Evolutionary conservation across 2,329 filamentous ascomycete genomes (phyloP).

Genomic region (Phialophora expanda): DNA sequence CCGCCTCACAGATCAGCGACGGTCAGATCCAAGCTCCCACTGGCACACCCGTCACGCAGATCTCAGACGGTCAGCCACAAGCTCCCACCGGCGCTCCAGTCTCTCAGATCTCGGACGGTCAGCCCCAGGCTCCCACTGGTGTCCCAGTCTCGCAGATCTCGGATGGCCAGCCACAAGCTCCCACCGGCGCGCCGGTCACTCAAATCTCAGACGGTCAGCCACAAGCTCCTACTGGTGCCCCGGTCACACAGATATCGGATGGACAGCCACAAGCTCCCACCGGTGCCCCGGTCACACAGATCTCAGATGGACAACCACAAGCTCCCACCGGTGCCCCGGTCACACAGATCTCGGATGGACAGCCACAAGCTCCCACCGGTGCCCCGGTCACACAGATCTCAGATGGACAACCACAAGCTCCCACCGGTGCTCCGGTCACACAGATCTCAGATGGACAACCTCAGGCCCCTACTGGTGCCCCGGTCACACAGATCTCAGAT

Average conservation of each 20-base stretch:
- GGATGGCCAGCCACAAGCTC: neutral
- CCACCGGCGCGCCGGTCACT: neutral
- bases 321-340: neutral
- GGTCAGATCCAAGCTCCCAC: conserved; percentile 45
- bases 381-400: neutral
- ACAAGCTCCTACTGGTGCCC: conserved; percentile 42
- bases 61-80: conserved; percentile 1
- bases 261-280: neutral
- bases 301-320: conserved; percentile 16
- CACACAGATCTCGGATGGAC: neutral
- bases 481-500: neutral
- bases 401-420: conserved; percentile 15
- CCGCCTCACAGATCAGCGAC: conserved; percentile 26
- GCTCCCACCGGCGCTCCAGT: neutral
- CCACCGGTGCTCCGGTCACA: neutral
- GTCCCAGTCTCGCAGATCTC: conserved; percentile 15
- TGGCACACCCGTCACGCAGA: conserved; percentile 10
- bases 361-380: neutral
- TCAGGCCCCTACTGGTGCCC: neutral
- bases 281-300: neutral
- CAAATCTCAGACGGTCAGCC: conserved; percentile 38
- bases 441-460: neutral
- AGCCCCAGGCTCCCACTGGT: conserved; percentile 45
- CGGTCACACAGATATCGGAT: conserved; percentile 14
- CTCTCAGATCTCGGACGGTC: conserved; percentile 12